Percentiles rank a stretch among this genome's conserved stretches.
Conservation (phyloP, 768 basidiomycete genomes). For the Tremella mesenterica region DNA sequence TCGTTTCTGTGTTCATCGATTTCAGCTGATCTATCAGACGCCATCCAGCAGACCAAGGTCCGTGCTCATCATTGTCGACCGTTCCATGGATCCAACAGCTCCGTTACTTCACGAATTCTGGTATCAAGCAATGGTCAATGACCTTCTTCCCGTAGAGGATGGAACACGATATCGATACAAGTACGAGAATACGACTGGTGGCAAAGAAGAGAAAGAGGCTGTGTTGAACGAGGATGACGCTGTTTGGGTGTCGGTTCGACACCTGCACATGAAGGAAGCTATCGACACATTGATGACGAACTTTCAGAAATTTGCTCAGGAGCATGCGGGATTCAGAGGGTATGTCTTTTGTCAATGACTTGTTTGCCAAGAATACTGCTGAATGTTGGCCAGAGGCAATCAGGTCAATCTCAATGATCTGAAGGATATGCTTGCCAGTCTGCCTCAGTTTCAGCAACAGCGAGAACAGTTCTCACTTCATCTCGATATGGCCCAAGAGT, state of each 20-base stretch:
- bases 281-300: constrained; percentile 94
- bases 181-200: constrained; percentile 77
- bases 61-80: constrained; percentile 83
- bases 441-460: constrained; percentile 91
- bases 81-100: constrained; percentile 86
- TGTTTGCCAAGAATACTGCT: neutral
- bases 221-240: constrained; percentile 75
- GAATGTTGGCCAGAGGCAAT: constrained; percentile 53
- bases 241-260: constrained; percentile 85
- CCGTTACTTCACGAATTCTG: constrained; percentile 96
- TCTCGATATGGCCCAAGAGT: constrained; percentile 94
- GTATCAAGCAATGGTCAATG: constrained; percentile 98
- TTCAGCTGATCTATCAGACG: constrained; percentile 22
- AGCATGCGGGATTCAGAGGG: constrained; percentile 89
- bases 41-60: constrained; percentile 57
- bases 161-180: constrained; percentile 88
- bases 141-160: constrained; percentile 77
- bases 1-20: constrained; percentile 7
- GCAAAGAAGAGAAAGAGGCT: constrained; percentile 79
- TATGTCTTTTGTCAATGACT: constrained; percentile 38
- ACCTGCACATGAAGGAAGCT: constrained; percentile 98
- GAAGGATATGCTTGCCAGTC: constrained; percentile 95
- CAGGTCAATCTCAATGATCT: constrained; percentile 89
- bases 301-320: constrained; percentile 87
- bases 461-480: constrained; percentile 95